These are phyloP conservation scores for Populus pruinosa DNA, from an alignment of 345 rosid genomes.

Conservation along the genomic window DNA sequence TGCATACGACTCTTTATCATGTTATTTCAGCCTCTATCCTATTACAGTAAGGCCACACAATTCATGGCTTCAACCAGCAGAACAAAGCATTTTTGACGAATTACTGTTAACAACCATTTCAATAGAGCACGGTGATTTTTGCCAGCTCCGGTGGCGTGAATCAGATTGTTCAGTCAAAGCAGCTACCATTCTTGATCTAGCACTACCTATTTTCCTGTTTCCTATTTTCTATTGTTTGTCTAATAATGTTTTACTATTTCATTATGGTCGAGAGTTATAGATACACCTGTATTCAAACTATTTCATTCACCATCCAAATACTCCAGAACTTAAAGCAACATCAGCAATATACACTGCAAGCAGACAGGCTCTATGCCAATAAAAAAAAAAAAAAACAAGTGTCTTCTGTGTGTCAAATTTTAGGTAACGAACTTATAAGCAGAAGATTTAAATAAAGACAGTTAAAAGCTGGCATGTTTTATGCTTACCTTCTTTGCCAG, in stretches of 20 bases:
- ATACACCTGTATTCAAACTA: background rate
- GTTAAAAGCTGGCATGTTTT: slow-evolving; percentile 21
- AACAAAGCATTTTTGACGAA: background rate
- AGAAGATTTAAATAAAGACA: background rate
- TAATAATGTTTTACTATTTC: background rate
- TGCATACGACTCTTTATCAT: background rate
- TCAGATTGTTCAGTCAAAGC: background rate
- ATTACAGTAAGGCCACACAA: background rate
- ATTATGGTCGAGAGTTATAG: background rate
- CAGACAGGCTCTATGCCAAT: background rate
- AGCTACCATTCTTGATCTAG: background rate
- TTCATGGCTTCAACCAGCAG: background rate
- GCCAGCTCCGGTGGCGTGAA: background rate
- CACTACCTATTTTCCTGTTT: background rate
- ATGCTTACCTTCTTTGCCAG: slow-evolving; percentile 42
- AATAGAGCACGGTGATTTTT: background rate
- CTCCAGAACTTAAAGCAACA: background rate
- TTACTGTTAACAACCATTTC: background rate
- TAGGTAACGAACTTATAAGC: background rate
- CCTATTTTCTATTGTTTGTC: background rate
- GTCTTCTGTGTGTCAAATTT: background rate
- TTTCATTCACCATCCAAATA: background rate
- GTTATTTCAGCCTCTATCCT: background rate
- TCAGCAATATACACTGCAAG: background rate
- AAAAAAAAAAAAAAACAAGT: background rate